Percentiles rank a stretch among this genome's conserved stretches.
phyloP scores from a whole-genome alignment of 768 basidiomycete genomes.

The Amanita subjunquillea region DNA sequence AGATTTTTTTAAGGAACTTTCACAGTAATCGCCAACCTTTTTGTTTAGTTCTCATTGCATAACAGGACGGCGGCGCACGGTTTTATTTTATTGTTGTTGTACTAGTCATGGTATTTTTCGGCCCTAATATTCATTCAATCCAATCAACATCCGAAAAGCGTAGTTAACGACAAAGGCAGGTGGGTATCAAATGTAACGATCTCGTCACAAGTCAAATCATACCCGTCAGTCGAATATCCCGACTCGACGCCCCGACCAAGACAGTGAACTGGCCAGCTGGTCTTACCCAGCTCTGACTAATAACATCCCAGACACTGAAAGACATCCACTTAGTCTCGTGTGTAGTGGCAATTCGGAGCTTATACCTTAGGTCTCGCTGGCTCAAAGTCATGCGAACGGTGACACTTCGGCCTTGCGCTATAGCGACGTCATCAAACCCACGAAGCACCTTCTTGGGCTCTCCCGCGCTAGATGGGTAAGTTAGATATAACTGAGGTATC shows the following conservation, averaged over 20 bases:
- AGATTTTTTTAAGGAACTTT: no score
- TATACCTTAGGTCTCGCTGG: constrained; percentile 35
- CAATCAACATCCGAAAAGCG: no score
- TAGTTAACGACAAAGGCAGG: no score
- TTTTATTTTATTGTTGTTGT: not conserved
- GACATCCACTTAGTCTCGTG: not conserved
- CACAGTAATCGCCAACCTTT: no score
- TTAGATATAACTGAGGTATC: constrained; percentile 44
- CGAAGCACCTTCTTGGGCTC: constrained; percentile 40
- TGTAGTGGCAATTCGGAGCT: not conserved
- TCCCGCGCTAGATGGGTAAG: constrained; percentile 33
- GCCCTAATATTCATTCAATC: not conserved
- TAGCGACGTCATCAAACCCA: constrained; percentile 38
- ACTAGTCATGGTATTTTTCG: not conserved
- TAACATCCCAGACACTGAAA: constrained; percentile 41
- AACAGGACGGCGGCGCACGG: not conserved
- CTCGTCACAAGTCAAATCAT: not conserved
- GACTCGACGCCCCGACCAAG: constrained; percentile 41
- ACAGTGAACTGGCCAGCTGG: constrained; percentile 43
- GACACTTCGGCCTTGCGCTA: constrained; percentile 26
- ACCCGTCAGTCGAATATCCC: constrained; percentile 29
- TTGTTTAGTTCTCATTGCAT: no score
- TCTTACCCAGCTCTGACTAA: constrained; percentile 36
- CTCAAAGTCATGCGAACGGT: constrained; percentile 26
- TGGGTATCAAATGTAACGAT: no score